Conservation (phyloP, 2,329 filamentous ascomycete genomes). For the Ceratocystis ficicola region DNA sequence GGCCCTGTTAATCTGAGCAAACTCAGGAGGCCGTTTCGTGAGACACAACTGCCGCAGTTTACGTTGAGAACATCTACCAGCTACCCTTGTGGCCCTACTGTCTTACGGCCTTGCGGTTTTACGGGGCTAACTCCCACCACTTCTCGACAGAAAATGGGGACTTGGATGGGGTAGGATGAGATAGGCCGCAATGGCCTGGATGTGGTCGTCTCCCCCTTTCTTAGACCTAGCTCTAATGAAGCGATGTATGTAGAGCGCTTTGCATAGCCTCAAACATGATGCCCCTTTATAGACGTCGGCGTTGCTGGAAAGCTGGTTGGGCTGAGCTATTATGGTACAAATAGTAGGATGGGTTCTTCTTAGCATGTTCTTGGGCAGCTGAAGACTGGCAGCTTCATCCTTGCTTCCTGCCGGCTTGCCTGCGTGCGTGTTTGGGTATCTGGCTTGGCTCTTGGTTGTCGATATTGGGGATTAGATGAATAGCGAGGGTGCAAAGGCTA, state of each 20-base stretch:
- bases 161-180: background rate
- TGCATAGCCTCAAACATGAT: constrained; percentile 1
- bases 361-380: background rate
- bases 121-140: background rate
- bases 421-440: background rate
- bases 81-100: background rate
- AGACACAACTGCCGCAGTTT: background rate
- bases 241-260: background rate
- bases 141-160: background rate
- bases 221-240: background rate
- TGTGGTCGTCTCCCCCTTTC: background rate
- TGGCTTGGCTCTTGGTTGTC: background rate
- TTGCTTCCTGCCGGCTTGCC: background rate
- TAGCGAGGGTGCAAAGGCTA: background rate
- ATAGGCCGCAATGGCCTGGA: background rate
- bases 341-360: background rate
- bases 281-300: background rate
- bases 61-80: background rate
- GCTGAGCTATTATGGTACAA: background rate
- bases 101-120: background rate
- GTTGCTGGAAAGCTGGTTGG: background rate
- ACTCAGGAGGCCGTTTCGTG: background rate
- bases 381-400: background rate
- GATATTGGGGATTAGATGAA: background rate
- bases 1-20: background rate